phyloP scores from a whole-genome alignment of 2,329 filamentous ascomycete species.

The Teratosphaeriaceae sp. region DNA sequence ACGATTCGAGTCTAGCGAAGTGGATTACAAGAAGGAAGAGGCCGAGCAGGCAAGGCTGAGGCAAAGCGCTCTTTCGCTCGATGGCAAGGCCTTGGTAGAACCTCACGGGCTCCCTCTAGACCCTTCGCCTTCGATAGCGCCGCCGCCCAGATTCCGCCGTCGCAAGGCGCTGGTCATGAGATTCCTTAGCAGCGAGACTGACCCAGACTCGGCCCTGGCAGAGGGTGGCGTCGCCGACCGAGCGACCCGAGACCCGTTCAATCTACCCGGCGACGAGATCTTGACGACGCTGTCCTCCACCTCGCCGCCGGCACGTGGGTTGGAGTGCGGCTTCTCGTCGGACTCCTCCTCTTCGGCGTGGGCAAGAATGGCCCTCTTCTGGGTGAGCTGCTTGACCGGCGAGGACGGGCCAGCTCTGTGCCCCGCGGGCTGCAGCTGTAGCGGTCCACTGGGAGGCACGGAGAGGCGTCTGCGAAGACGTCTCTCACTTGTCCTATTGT shows the following conservation, averaged over 20 bases:
- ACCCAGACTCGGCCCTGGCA: slow-evolving; percentile 1
- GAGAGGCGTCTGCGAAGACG: slow-evolving; percentile 7
- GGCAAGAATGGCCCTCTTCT: too few relatives aligned
- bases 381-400: background rate
- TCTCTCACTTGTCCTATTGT: too few relatives aligned
- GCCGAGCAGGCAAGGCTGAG: too few relatives aligned
- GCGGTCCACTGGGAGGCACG: slow-evolving; percentile 5
- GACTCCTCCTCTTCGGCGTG: too few relatives aligned
- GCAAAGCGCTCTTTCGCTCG: too few relatives aligned
- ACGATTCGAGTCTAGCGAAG: too few relatives aligned
- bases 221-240: slow-evolving; percentile 5
- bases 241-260: background rate
- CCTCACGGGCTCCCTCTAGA: too few relatives aligned
- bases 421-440: background rate
- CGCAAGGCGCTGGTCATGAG: slow-evolving; percentile 8
- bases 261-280: background rate
- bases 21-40: too few relatives aligned
- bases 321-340: too few relatives aligned
- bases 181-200: slow-evolving; percentile 2
- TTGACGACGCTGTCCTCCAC: background rate
- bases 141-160: background rate
- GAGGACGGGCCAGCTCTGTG: background rate
- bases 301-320: too few relatives aligned
- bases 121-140: too few relatives aligned
- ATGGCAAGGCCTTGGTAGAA: too few relatives aligned